Evolutionary conservation across 2,329 filamentous ascomycete genomes (phyloP).

Genomic region (Botryotinia globosa): DNA sequence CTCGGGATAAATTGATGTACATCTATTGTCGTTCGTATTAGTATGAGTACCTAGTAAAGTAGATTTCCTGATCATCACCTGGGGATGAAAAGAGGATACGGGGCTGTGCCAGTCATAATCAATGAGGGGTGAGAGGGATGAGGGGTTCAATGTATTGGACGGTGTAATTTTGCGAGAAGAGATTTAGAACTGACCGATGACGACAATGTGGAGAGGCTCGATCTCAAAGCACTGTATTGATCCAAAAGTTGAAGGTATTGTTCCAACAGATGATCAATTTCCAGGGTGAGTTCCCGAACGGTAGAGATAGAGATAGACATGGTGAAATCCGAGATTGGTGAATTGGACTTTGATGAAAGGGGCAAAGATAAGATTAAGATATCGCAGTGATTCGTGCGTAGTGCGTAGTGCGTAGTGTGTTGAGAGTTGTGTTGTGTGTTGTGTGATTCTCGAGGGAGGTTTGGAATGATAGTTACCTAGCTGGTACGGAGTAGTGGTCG

Average conservation of each 20-base stretch:
- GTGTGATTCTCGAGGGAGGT: neutral
- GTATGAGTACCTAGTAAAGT: neutral
- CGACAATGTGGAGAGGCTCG: constrained; percentile 53
- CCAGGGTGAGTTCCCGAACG: neutral
- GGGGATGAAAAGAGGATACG: neutral
- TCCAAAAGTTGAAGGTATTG: constrained; percentile 64
- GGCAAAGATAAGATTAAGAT: neutral
- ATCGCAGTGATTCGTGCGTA: neutral
- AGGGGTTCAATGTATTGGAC: neutral
- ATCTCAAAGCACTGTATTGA: constrained; percentile 61
- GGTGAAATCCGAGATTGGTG: neutral
- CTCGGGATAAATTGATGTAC: constrained; percentile 55
- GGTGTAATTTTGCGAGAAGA: constrained; percentile 54
- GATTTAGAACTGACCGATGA: constrained; percentile 46
- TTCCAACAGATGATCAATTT: constrained; percentile 17
- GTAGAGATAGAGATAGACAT: neutral
- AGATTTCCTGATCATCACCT: neutral
- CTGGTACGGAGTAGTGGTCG: neutral
- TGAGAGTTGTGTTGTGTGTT: neutral
- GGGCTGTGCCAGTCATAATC: neutral
- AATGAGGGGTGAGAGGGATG: constrained; percentile 8
- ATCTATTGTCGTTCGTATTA: constrained; percentile 25
- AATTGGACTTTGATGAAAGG: neutral
- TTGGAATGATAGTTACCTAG: neutral
- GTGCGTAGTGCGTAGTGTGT: too few species aligned